Conservation (phyloP, 768 basidiomycete genomes). For the Mycena metata region DNA sequence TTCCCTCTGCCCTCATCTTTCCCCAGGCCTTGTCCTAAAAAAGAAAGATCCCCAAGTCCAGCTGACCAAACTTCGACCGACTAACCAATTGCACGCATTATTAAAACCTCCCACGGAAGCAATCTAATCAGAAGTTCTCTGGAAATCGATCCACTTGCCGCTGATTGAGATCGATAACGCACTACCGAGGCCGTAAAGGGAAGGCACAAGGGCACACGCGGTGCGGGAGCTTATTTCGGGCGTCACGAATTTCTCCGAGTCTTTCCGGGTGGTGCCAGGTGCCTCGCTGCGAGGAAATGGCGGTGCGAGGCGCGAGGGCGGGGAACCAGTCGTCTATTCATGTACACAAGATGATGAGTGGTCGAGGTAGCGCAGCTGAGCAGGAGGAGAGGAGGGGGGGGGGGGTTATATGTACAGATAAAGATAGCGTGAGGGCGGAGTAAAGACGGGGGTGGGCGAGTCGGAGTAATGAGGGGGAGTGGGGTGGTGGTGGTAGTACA, state of each 20-base stretch:
- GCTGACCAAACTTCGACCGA: too few relatives aligned
- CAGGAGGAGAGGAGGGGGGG: neutral
- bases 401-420: slow-evolving; percentile 15
- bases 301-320: too few relatives aligned
- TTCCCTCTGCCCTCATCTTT: too few relatives aligned
- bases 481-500: slow-evolving; percentile 8
- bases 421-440: neutral
- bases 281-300: too few relatives aligned
- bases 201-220: slow-evolving; percentile 11
- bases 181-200: neutral
- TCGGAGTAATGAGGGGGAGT: neutral
- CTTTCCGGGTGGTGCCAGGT: too few relatives aligned
- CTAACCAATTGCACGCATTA: too few relatives aligned
- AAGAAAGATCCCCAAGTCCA: too few relatives aligned
- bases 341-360: slow-evolving; percentile 19
- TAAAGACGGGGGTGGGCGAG: neutral
- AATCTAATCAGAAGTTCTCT: slow-evolving; percentile 16
- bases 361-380: neutral
- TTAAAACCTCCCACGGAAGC: too few relatives aligned
- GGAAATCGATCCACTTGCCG: too few relatives aligned
- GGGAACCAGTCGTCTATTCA: too few relatives aligned
- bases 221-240: slow-evolving; percentile 6
- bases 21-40: too few relatives aligned
- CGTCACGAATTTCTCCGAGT: too few relatives aligned
- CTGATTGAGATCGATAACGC: neutral